Percentiles rank a stretch among this genome's conserved stretches.
These are phyloP conservation scores for Prunus mira DNA, from an alignment of 306 rosid species.

Conservation along the genomic window DNA sequence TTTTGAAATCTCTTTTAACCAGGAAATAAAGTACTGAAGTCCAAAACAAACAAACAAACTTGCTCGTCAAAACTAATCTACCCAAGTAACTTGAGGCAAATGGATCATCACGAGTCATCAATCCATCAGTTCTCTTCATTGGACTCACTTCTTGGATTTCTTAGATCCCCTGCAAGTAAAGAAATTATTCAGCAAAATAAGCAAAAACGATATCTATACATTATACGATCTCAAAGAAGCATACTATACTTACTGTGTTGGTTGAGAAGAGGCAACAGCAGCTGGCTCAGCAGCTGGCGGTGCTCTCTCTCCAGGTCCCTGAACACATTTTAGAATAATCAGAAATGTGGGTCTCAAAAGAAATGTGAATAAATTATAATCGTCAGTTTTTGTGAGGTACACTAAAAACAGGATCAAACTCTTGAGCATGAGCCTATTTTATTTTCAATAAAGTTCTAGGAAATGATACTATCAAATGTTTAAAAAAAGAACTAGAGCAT, in stretches of 20 bases:
- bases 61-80: slow-evolving; percentile 51
- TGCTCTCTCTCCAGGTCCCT: slow-evolving; percentile 84
- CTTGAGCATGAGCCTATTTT: not conserved
- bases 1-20: slow-evolving; percentile 37
- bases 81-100: slow-evolving; percentile 13
- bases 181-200: not conserved
- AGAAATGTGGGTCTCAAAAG: not conserved
- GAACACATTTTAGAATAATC: not conserved
- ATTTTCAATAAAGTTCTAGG: too few species aligned
- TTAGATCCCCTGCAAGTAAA: slow-evolving; percentile 59
- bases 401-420: not conserved
- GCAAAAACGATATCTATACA: not conserved
- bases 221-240: not conserved
- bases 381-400: not conserved
- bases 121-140: slow-evolving; percentile 19
- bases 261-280: slow-evolving; percentile 42
- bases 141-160: slow-evolving; percentile 65
- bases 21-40: slow-evolving; percentile 26
- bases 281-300: slow-evolving; percentile 34
- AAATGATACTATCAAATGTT: not conserved
- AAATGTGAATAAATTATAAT: not conserved
- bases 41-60: slow-evolving; percentile 35
- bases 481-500: not conserved
- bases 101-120: slow-evolving; percentile 11
- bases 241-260: slow-evolving; percentile 54